phyloP scores from a whole-genome alignment of 2,329 filamentous ascomycete species.

The Phaeomoniella chlamydospora region DNA sequence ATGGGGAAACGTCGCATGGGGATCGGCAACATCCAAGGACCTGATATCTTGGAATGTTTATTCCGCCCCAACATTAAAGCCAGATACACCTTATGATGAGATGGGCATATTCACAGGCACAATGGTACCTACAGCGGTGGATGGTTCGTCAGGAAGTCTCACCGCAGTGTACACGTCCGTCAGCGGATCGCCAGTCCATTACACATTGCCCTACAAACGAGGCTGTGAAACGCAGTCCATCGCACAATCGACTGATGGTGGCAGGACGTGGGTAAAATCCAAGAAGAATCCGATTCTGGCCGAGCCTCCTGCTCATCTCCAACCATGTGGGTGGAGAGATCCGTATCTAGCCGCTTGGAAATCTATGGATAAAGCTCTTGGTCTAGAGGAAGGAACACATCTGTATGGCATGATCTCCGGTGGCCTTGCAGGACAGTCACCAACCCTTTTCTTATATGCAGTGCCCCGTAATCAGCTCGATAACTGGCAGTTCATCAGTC shows the following conservation, averaged over 20 bases:
- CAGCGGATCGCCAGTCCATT: constrained; percentile 23
- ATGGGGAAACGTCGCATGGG: constrained; percentile 30
- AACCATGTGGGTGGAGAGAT: constrained; percentile 28
- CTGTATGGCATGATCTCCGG: constrained; percentile 36
- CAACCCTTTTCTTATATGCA: constrained; percentile 32
- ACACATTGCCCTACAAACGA: constrained; percentile 20
- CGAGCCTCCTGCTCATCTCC: constrained; percentile 16
- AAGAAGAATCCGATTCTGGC: constrained; percentile 22
- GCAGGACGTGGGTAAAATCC: constrained; percentile 20
- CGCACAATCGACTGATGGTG: constrained; percentile 22
- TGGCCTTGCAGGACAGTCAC: constrained; percentile 24
- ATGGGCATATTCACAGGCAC: constrained; percentile 29
- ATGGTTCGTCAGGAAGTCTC: constrained; percentile 13
- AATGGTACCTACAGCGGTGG: constrained; percentile 14
- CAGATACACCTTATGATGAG: constrained; percentile 20
- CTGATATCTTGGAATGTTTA: constrained; percentile 22
- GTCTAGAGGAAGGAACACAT: constrained; percentile 3
- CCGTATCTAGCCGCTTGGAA: constrained; percentile 21
- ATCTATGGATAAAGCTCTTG: constrained; percentile 9
- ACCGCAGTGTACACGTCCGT: constrained; percentile 27
- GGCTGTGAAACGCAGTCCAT: constrained; percentile 23
- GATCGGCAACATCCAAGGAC: constrained; percentile 21
- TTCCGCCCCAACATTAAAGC: constrained; percentile 15
- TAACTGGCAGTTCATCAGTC: constrained; percentile 31
- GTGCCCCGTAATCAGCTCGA: constrained; percentile 20